These are phyloP conservation scores for Trapa incisa DNA, from an alignment of 345 rosid genomes.

Conservation along the genomic window DNA sequence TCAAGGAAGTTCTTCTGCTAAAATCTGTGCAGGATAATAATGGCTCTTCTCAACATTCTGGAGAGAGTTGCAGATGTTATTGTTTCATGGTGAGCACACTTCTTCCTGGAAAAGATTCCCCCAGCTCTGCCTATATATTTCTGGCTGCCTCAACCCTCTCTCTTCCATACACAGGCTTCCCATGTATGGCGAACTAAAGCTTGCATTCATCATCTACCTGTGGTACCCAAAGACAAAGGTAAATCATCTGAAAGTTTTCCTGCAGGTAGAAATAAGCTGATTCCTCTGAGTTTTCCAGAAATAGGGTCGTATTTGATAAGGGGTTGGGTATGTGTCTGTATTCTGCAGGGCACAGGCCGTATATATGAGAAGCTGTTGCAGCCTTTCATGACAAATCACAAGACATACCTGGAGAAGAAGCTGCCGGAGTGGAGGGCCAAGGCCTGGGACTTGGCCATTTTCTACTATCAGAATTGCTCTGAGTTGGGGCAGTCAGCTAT, in stretches of 20 bases:
- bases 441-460: slow-evolving; percentile 60
- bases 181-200: slow-evolving; percentile 31
- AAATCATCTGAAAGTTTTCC: background rate
- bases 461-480: slow-evolving; percentile 55
- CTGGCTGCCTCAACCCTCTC: background rate
- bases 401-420: slow-evolving; percentile 64
- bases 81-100: slow-evolving; percentile 27
- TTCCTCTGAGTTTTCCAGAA: background rate
- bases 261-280: background rate
- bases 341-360: slow-evolving; percentile 50
- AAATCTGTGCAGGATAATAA: slow-evolving; percentile 26
- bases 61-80: slow-evolving; percentile 34
- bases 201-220: slow-evolving; percentile 29
- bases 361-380: slow-evolving; percentile 48
- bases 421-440: slow-evolving; percentile 47
- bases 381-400: slow-evolving; percentile 51
- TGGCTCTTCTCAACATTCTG: slow-evolving; percentile 29
- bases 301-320: background rate
- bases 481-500: slow-evolving; percentile 46
- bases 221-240: slow-evolving; percentile 38
- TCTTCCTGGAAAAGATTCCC: background rate
- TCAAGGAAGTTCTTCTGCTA: background rate
- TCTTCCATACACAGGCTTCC: slow-evolving; percentile 21
- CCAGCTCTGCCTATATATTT: background rate
- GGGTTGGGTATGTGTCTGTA: background rate